Conservation (phyloP, 2,329 filamentous ascomycete species). For the Grosmannia serpens region DNA sequence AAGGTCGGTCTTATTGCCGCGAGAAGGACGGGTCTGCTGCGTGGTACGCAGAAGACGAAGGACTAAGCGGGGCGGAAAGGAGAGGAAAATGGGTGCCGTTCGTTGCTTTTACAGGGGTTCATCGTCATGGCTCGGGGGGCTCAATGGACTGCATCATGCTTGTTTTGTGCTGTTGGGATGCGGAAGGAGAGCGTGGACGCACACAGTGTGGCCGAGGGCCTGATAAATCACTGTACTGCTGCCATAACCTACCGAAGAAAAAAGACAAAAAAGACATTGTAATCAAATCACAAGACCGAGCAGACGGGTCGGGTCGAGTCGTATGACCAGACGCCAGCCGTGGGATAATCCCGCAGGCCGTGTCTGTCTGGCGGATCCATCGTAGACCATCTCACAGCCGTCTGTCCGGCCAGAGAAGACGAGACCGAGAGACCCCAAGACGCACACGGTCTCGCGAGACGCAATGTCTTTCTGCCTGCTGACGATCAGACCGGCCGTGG, state of each 20-base stretch:
- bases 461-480: slow-evolving; percentile 21
- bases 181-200: background rate
- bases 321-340: background rate
- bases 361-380: too few relatives aligned
- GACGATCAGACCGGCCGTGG: slow-evolving; percentile 16
- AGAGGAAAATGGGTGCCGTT: slow-evolving; percentile 5
- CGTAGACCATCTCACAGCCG: too few relatives aligned
- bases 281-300: background rate
- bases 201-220: background rate
- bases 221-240: background rate
- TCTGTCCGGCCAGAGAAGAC: too few relatives aligned
- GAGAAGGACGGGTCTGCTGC: slow-evolving; percentile 97
- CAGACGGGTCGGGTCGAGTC: background rate
- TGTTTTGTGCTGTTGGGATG: slow-evolving; percentile 21
- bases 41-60: slow-evolving; percentile 99
- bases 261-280: background rate
- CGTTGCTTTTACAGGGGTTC: slow-evolving; percentile 3
- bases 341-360: too few relatives aligned
- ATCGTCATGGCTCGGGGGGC: slow-evolving; percentile 42
- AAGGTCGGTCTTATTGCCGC: slow-evolving; percentile 99
- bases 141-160: slow-evolving; percentile 50
- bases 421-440: too few relatives aligned
- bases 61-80: slow-evolving; percentile 45
- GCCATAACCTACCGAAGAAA: background rate
- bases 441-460: too few relatives aligned